Evolutionary conservation across 495 filamentous ascomycete genomes (phyloP).

Genomic region (Penicillium antarcticum): DNA sequence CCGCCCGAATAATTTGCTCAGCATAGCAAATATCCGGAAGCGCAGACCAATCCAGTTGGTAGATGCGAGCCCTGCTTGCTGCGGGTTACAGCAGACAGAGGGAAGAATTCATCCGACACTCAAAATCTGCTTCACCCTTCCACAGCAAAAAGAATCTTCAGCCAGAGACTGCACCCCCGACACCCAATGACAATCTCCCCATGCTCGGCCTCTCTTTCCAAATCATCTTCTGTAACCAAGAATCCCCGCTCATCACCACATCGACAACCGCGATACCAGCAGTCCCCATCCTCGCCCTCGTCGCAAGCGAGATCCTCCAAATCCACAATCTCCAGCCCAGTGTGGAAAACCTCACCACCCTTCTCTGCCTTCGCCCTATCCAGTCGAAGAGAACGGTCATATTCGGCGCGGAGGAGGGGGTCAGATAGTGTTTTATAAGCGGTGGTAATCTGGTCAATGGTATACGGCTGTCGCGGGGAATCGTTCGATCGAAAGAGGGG

Average conservation of each 20-base stretch:
- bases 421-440: constrained; percentile 72
- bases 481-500: not conserved
- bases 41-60: no score
- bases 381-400: constrained; percentile 57
- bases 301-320: constrained; percentile 70
- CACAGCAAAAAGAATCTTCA: constrained; percentile 69
- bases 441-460: constrained; percentile 75
- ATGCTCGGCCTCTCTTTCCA: constrained; percentile 60
- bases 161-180: constrained; percentile 76
- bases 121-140: constrained; percentile 41
- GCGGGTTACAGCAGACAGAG: not conserved
- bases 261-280: constrained; percentile 71
- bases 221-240: constrained; percentile 62
- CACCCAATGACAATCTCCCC: constrained; percentile 77
- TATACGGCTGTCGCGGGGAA: constrained; percentile 26
- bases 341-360: constrained; percentile 47
- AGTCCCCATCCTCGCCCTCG: constrained; percentile 25
- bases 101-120: no score
- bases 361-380: constrained; percentile 27
- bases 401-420: constrained; percentile 54
- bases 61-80: no score
- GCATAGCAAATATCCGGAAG: no score
- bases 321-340: constrained; percentile 77
- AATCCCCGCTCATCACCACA: constrained; percentile 79
- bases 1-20: no score